Evolutionary conservation across 2,329 filamentous ascomycete genomes (phyloP).

Genomic region (Whalleya microplaca): DNA sequence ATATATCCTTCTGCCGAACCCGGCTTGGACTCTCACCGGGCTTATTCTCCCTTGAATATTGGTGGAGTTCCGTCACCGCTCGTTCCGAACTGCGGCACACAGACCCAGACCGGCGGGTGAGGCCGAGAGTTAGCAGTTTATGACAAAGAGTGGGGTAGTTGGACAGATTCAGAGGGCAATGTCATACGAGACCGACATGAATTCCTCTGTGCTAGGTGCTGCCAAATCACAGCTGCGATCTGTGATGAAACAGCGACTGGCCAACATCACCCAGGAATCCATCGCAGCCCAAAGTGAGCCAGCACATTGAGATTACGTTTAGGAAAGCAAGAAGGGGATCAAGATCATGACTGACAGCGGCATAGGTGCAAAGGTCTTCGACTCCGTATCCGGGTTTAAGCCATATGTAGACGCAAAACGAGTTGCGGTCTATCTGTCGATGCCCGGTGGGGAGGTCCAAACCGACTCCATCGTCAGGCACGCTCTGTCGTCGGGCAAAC

Average conservation of each 20-base stretch:
- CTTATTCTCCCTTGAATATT: background rate
- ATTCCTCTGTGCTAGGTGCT: slow-evolving; percentile 52
- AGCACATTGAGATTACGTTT: slow-evolving; percentile 8
- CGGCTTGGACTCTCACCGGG: background rate
- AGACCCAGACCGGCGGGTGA: slow-evolving; percentile 2
- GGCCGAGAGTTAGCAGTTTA: slow-evolving; percentile 8
- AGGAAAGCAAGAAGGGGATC: background rate
- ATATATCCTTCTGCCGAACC: background rate
- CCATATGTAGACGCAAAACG: slow-evolving; percentile 76
- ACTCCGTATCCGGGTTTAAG: slow-evolving; percentile 65
- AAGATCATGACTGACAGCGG: slow-evolving; percentile 11
- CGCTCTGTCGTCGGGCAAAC: slow-evolving; percentile 76
- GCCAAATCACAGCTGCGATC: slow-evolving; percentile 78
- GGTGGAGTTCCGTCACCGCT: slow-evolving; percentile 18
- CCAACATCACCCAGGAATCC: slow-evolving; percentile 62
- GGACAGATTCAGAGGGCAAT: slow-evolving; percentile 19
- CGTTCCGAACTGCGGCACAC: slow-evolving; percentile 14
- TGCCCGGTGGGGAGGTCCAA: slow-evolving; percentile 85
- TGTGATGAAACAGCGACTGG: slow-evolving; percentile 69
- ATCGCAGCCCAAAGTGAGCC: slow-evolving; percentile 74
- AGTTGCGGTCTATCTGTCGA: slow-evolving; percentile 89
- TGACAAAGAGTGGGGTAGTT: slow-evolving; percentile 13
- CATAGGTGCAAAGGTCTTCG: slow-evolving; percentile 67
- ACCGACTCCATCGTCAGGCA: slow-evolving; percentile 82
- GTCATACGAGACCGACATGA: slow-evolving; percentile 35